phyloP scores from a whole-genome alignment of 768 basidiomycete genomes.

The Pleurotus platypus region DNA sequence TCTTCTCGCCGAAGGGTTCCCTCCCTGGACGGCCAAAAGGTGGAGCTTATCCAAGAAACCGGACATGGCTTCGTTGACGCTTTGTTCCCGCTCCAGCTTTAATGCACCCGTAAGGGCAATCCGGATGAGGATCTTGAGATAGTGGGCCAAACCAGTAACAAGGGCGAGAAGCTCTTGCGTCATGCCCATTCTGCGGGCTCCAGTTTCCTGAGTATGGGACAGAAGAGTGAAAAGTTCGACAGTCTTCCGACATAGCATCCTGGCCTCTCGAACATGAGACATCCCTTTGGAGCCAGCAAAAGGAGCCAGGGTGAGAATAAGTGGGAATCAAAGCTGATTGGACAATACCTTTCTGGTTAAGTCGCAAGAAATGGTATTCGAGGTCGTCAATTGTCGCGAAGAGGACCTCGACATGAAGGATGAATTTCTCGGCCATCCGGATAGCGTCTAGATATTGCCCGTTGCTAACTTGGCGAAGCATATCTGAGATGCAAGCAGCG shows the following conservation, averaged over 20 bases:
- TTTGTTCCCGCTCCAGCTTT: constrained; percentile 90
- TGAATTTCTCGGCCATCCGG: constrained; percentile 97
- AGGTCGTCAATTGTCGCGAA: constrained; percentile 97
- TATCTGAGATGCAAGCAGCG: constrained; percentile 98
- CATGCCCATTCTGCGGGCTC: constrained; percentile 89
- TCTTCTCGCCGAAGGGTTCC: constrained; percentile 73
- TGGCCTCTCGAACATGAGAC: constrained; percentile 97
- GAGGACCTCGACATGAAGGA: constrained; percentile 95
- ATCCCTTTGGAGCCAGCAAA: constrained; percentile 55
- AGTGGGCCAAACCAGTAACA: constrained; percentile 98
- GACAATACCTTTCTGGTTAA: constrained; percentile 78
- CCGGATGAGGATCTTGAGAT: constrained; percentile 98
- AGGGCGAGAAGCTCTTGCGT: constrained; percentile 95
- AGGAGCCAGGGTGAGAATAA: neutral
- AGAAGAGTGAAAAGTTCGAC: constrained; percentile 96
- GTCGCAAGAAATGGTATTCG: constrained; percentile 78
- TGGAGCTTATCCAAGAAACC: constrained; percentile 93
- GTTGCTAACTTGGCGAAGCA: constrained; percentile 96
- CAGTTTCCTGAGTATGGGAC: constrained; percentile 93
- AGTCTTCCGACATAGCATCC: constrained; percentile 97
- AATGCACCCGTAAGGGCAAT: constrained; percentile 95
- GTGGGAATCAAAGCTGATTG: neutral
- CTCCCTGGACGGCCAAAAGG: constrained; percentile 82
- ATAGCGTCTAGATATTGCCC: constrained; percentile 96
- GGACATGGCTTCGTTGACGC: constrained; percentile 77